phyloP scores from a whole-genome alignment of 768 basidiomycete genomes.

The Tylopilus balloui region DNA sequence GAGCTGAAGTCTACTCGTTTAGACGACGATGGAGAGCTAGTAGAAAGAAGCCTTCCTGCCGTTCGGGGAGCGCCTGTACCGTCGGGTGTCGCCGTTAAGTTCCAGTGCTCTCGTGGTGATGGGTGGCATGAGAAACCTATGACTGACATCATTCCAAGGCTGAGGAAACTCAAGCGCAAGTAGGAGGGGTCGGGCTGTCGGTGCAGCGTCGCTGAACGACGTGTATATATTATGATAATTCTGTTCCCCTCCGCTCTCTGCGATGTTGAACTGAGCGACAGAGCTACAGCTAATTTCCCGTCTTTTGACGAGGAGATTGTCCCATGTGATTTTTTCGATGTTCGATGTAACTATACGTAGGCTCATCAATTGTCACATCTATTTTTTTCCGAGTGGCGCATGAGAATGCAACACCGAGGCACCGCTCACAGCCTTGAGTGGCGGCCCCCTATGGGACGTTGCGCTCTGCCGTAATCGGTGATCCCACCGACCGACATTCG shows the following conservation, averaged over 20 bases:
- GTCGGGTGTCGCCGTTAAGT: constrained; percentile 9
- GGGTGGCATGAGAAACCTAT: constrained; percentile 24
- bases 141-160: constrained; percentile 28
- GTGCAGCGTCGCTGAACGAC: background rate
- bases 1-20: background rate
- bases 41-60: background rate
- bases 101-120: constrained; percentile 10
- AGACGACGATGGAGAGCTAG: background rate
- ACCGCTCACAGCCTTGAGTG: constrained; percentile 13
- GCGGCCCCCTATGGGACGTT: background rate
- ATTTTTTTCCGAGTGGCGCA: background rate
- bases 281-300: background rate
- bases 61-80: background rate
- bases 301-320: background rate
- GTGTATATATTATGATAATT: background rate
- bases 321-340: constrained; percentile 7
- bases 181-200: constrained; percentile 2
- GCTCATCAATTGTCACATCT: background rate
- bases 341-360: background rate
- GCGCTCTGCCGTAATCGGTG: constrained; percentile 13
- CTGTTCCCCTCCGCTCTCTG: background rate
- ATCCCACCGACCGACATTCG: constrained; percentile 1
- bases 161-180: constrained; percentile 24
- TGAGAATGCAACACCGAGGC: background rate
- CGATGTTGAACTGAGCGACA: background rate